Percentiles rank a stretch among this genome's conserved stretches.
These are phyloP conservation scores for Eucalyptus sp. DNA, from an alignment of 345 rosid species.

Conservation along the genomic window DNA sequence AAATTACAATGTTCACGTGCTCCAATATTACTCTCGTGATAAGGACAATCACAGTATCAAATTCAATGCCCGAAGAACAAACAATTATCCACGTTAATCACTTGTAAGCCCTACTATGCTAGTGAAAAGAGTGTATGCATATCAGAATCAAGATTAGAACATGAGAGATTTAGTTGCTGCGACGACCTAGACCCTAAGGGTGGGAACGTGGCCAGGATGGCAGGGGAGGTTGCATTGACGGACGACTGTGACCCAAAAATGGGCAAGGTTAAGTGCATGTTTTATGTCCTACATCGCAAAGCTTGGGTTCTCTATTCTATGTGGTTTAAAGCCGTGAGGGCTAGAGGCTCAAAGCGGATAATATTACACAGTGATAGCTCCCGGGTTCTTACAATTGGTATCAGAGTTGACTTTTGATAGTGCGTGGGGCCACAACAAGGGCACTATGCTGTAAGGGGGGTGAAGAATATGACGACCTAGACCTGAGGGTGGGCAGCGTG, in stretches of 20 bases:
- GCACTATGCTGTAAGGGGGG: no score
- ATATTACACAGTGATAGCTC: accelerated
- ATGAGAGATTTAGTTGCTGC: not conserved
- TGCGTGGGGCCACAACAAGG: no score
- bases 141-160: no score
- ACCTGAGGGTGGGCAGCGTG: no score
- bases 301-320: no score
- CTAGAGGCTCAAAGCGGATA: accelerated
- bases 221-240: not conserved
- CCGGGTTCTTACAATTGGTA: accelerated
- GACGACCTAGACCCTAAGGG: not conserved
- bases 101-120: not conserved
- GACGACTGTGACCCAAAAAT: not conserved
- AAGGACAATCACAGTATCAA: not conserved
- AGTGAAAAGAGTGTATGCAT: not conserved
- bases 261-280: not conserved
- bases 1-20: not conserved
- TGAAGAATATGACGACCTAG: accelerated
- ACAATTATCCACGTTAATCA: not conserved
- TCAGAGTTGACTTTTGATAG: accelerated
- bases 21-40: not conserved
- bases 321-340: accelerated
- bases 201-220: accelerated
- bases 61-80: not conserved
- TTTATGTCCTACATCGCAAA: accelerated